Evolutionary conservation across 179 eudicot genomes (phyloP).

Genomic region (Beta corolliflora): DNA sequence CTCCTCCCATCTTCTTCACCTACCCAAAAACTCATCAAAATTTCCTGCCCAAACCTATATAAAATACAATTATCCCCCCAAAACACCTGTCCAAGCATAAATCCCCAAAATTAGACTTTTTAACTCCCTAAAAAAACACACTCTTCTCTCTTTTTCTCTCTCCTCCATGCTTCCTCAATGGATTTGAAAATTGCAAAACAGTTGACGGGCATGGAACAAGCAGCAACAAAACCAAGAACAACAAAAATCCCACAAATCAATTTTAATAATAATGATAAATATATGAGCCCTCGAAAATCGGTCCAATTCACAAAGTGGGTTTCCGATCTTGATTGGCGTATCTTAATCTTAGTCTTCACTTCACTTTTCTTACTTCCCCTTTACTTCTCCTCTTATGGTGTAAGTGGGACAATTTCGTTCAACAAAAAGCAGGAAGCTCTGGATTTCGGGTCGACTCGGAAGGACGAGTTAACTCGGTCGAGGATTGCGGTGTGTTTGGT

Average conservation of each 20-base stretch:
- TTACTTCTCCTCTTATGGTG: slow-evolving; percentile 33
- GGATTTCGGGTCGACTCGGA: background rate
- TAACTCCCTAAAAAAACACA: background rate
- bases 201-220: background rate
- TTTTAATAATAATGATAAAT: background rate
- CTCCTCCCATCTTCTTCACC: background rate
- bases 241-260: background rate
- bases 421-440: background rate
- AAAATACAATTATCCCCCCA: background rate
- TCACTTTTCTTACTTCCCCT: slow-evolving; percentile 51
- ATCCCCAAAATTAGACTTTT: background rate
- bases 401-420: slow-evolving; percentile 23
- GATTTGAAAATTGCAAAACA: background rate
- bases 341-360: slow-evolving; percentile 43
- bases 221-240: background rate
- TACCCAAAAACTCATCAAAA: background rate
- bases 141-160: background rate
- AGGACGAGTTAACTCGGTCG: slow-evolving; percentile 38
- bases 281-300: slow-evolving; percentile 10
- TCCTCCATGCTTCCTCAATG: background rate
- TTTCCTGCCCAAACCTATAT: background rate
- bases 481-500: slow-evolving; percentile 84
- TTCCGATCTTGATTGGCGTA: slow-evolving; percentile 52
- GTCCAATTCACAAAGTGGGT: slow-evolving; percentile 38
- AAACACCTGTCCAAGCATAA: background rate